Percentiles rank a stretch among this genome's conserved stretches.
phyloP scores from a whole-genome alignment of 371 early-diverging fungal genomes.

The Mortierella sp. region DNA sequence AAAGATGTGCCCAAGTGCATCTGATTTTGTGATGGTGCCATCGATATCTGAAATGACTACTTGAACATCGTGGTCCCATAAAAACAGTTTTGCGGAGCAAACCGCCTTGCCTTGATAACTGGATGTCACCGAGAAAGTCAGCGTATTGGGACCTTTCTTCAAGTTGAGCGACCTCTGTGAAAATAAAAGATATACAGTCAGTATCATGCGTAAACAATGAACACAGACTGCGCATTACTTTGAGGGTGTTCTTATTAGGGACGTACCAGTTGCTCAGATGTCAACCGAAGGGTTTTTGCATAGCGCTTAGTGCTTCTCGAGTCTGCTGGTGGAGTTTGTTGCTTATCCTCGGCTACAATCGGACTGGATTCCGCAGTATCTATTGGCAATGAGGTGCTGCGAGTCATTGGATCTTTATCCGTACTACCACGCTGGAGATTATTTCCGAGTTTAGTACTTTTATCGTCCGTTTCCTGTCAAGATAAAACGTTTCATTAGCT shows the following conservation, averaged over 20 bases:
- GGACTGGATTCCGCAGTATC: conserved; percentile 4
- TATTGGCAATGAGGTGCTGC: conserved; percentile 35
- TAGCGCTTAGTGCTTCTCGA: conserved; percentile 64
- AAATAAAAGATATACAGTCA: not conserved
- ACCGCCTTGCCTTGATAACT: conserved; percentile 81
- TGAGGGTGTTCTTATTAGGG: not conserved
- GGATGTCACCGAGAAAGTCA: conserved; percentile 90
- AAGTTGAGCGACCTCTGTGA: conserved; percentile 79
- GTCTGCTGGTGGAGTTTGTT: conserved; percentile 10
- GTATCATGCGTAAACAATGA: too few relatives aligned
- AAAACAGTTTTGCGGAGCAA: conserved; percentile 88
- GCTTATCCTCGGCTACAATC: conserved; percentile 8
- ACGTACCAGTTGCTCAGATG: conserved; percentile 86
- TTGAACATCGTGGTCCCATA: conserved; percentile 89
- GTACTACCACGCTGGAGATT: too few relatives aligned
- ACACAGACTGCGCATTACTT: too few relatives aligned
- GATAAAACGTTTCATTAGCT: not conserved
- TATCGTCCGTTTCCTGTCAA: not conserved
- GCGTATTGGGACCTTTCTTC: conserved; percentile 90
- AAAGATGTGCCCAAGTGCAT: conserved; percentile 97
- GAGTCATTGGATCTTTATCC: conserved; percentile 10
- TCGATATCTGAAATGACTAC: conserved; percentile 99
- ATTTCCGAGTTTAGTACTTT: not conserved
- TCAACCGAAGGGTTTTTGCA: conserved; percentile 91
- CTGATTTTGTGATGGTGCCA: conserved; percentile 99